phyloP scores from a whole-genome alignment of 768 basidiomycete genomes.

The Macrolepiota albuminosa region DNA sequence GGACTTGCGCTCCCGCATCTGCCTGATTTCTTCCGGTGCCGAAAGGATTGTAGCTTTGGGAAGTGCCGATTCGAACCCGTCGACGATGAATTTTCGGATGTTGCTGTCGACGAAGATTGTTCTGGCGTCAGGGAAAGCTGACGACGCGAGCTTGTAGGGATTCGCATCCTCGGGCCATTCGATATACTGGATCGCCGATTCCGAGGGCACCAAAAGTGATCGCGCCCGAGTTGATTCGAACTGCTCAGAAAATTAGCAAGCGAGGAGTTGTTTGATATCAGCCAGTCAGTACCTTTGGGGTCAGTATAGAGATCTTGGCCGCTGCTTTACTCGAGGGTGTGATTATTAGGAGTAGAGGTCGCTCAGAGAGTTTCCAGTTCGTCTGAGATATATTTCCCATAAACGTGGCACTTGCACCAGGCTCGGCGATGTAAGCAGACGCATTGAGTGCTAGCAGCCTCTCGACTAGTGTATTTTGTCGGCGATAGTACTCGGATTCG shows the following conservation, averaged over 20 bases:
- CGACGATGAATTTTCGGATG: constrained; percentile 58
- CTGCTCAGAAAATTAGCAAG: constrained; percentile 9
- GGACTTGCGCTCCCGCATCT: constrained; percentile 73
- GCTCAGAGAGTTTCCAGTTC: constrained; percentile 71
- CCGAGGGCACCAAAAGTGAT: constrained; percentile 47
- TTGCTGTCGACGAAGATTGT: constrained; percentile 58
- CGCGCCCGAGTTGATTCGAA: constrained; percentile 75
- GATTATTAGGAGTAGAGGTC: constrained; percentile 69
- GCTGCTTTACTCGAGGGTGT: constrained; percentile 31
- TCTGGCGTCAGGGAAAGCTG: constrained; percentile 20
- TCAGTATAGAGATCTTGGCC: constrained; percentile 55
- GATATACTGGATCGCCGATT: constrained; percentile 34
- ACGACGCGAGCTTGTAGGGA: constrained; percentile 52
- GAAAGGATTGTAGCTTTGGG: constrained; percentile 32
- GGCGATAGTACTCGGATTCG: constrained; percentile 37
- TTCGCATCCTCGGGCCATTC: constrained; percentile 66
- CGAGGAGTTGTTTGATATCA: not conserved
- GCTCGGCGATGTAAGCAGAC: constrained; percentile 75
- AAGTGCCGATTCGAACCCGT: constrained; percentile 50
- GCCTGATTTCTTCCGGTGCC: constrained; percentile 51
- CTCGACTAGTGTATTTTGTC: constrained; percentile 52
- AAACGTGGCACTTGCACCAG: constrained; percentile 66
- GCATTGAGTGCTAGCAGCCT: constrained; percentile 45
- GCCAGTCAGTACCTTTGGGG: constrained; percentile 41
- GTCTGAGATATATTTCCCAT: constrained; percentile 64